Evolutionary conservation across 2,329 filamentous ascomycete species (phyloP).

Genomic region (Monilinia fructigena): DNA sequence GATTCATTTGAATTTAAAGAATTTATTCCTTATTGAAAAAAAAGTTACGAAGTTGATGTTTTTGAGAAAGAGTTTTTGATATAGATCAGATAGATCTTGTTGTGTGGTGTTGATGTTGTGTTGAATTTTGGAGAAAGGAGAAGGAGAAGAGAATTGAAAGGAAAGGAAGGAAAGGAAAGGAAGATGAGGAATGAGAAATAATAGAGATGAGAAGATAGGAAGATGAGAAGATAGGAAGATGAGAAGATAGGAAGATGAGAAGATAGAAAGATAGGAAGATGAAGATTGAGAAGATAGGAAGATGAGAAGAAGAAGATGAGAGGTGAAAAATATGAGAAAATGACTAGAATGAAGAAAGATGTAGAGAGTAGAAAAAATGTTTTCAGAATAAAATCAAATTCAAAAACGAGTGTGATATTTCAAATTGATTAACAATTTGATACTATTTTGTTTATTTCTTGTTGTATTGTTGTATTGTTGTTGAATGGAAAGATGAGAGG

Average conservation of each 20-base stretch:
- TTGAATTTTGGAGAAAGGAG: not conserved
- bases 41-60: not conserved
- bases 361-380: not conserved
- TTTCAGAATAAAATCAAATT: not conserved
- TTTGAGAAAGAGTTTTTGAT: not conserved
- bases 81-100: not conserved
- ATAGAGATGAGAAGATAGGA: no score
- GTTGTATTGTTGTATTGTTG: slow-evolving; percentile 1
- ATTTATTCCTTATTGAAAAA: not conserved
- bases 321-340: no score
- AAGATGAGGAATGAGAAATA: not conserved
- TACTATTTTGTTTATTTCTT: not conserved
- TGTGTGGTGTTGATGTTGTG: not conserved
- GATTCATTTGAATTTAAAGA: slow-evolving; percentile 15
- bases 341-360: not conserved
- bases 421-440: slow-evolving; percentile 17
- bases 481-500: not conserved
- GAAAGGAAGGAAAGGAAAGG: not conserved
- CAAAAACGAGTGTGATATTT: slow-evolving; percentile 12
- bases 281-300: not conserved
- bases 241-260: no score
- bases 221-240: not conserved
- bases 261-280: no score
- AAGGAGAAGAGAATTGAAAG: not conserved
- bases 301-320: not conserved